Evolutionary conservation across 2,329 filamentous ascomycete species (phyloP).

Genomic region (Penicillium sp.): DNA sequence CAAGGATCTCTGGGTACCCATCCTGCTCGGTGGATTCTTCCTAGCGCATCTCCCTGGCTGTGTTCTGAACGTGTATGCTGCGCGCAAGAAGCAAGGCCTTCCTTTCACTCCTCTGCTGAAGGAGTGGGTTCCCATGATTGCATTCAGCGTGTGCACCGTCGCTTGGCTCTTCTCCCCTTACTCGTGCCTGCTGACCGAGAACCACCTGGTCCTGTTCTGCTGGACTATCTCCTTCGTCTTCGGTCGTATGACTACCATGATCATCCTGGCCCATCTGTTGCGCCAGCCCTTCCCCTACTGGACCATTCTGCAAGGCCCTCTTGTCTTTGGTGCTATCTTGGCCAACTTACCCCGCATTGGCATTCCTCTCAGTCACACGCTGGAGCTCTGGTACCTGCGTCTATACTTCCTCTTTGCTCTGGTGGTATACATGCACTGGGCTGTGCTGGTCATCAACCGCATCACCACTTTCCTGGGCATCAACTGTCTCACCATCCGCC

Average conservation of each 20-base stretch:
- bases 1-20: slow-evolving; percentile 82
- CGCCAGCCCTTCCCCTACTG: slow-evolving; percentile 94
- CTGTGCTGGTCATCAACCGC: slow-evolving; percentile 81
- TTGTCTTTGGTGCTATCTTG: slow-evolving; percentile 80
- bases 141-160: slow-evolving; percentile 73
- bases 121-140: slow-evolving; percentile 88
- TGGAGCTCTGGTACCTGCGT: slow-evolving; percentile 80
- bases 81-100: slow-evolving; percentile 70
- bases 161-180: slow-evolving; percentile 90
- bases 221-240: slow-evolving; percentile 96
- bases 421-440: slow-evolving; percentile 91
- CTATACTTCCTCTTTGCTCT: slow-evolving; percentile 80
- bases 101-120: slow-evolving; percentile 81
- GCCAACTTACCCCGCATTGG: slow-evolving; percentile 81
- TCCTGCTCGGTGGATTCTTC: slow-evolving; percentile 67
- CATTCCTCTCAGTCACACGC: slow-evolving; percentile 63
- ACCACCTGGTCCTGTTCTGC: slow-evolving; percentile 90
- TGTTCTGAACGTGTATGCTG: slow-evolving; percentile 79
- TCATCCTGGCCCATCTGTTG: slow-evolving; percentile 93
- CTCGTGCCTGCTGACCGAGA: slow-evolving; percentile 76
- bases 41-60: slow-evolving; percentile 83
- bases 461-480: slow-evolving; percentile 94
- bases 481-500: slow-evolving; percentile 83
- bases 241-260: slow-evolving; percentile 97
- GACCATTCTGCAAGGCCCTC: slow-evolving; percentile 86